Base-by-base conservation (phyloP, 345 rosid species). In the Anastatica hierochuntica region DNA sequence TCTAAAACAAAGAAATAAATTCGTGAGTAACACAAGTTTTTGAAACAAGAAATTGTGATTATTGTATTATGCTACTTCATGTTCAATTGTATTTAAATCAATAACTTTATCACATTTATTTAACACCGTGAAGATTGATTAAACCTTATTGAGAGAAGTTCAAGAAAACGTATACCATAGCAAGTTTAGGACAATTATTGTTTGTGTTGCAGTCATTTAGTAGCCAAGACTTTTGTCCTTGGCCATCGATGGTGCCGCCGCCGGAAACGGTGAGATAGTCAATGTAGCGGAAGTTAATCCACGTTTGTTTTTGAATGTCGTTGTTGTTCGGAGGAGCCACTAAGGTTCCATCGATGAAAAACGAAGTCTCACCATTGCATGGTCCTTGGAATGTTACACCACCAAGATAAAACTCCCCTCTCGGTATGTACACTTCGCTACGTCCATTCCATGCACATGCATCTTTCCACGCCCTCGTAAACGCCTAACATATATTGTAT, bases 361-460 rank as follows among this genome's bases (percentile, higher is more conserved):
- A 58, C 2, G 24, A 16, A 16, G 47, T 47, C 0, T 23, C 3
- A 26, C 46, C 37, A 3, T 20, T 8, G 46, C 63, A 58, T 17
- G 63, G 63, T 4, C 63, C 63, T 37, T 2, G 6, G 19, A 58
- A 58, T 11, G 37, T 26, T 47, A 46, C 27, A 37, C 37, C 55
- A 24, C 53, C 45, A 5, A 58, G 41, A 26, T 58, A 58, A n/a
- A 46, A 58, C 10, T 6, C 47, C 34, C 55, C 63, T 12, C 2
- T 26, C 1, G 63, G 63, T 36, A 58, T 37, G 14, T 47, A 46
- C n/a, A 58, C 19, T 12, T 14, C 47, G 18, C 54, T 46, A 6
- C 4, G 35, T 16, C 63, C 55, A 11, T 6, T 47, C 45, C 54
- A 58, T 47, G 14, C 10, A 34, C 63, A 58, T 58, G 63, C 63